Evolutionary conservation across 345 rosid genomes (phyloP), one percentile per base, ranked within the genome.

Genomic region (Salix brachista): DNA sequence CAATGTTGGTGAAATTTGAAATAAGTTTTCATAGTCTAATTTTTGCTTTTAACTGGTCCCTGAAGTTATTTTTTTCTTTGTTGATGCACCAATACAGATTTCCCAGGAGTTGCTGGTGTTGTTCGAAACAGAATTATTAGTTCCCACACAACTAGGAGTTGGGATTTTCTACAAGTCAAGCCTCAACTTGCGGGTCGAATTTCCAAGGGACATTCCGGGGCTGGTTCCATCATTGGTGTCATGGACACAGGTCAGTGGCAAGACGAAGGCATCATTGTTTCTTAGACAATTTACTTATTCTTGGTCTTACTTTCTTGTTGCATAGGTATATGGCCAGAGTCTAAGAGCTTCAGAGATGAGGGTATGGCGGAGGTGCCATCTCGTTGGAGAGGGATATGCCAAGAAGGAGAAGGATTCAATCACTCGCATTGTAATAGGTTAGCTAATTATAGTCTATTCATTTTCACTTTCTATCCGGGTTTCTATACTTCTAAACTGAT

Each of bases 91-190:
- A 10, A 58, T 25, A 58, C 64, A 58, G 64, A 58, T 58, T 58
- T 58, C 64, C 64, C 36, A 3, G 26, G 60, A 25, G 64, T 58
- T 23, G 64, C 89, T 4, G 79, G 86, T 34, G 94, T 92, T 62
- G 83, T 90, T 80, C 85, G 83, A 25, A 86, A 91, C 84, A 86
- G 78, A 68, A 74, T 78, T 76, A 85, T 85, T 85, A 85, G 64
- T 71, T 79, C 89, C 67, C 87, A 83, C 64, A 92, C 97, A 30
- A 89, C 93, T n/a, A 87, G 91, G 83, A 81, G 90, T 66, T 86
- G 82, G 88, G 93, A 89, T 75, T 89, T 84, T 80, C 82, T 89
- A 66, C 90, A 90, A 75, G 86, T 90, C 52, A 74, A 81, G 78
- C 79, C 79, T 79, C 62, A 78, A 72, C 42, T 83, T 78, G 81